Conservation (phyloP, 208 protist genomes). For the Leishmania major region DNA sequence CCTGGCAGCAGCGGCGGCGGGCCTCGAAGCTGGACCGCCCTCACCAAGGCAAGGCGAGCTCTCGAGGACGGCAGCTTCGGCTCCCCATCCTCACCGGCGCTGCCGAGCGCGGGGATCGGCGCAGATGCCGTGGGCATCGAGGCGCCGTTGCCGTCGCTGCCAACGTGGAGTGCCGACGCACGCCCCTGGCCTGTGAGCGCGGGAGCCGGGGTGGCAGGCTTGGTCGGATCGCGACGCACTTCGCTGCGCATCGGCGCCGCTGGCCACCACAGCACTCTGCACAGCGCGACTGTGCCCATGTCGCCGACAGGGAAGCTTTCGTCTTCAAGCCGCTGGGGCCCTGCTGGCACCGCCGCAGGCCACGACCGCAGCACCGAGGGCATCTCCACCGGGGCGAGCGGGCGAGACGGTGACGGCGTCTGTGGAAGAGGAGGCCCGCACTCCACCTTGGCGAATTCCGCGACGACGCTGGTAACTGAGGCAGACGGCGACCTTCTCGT, state of each 20-base stretch:
- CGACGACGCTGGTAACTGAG: constrained; percentile 24
- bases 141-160: not conserved
- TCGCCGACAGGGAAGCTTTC: not conserved
- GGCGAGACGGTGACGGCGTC: not conserved
- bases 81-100: constrained; percentile 4
- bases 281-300: not conserved
- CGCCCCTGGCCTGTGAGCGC: constrained; percentile 5
- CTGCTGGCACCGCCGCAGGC: not conserved
- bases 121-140: not conserved
- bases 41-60: constrained; percentile 5
- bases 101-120: not conserved
- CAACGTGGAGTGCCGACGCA: not conserved
- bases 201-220: not conserved
- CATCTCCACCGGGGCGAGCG: not conserved
- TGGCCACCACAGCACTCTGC: not conserved
- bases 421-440: not conserved
- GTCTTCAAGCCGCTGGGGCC: not conserved
- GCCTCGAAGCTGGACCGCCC: not conserved
- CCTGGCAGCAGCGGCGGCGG: constrained; percentile 6
- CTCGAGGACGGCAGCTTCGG: constrained; percentile 2
- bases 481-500: constrained; percentile 29
- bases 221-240: not conserved
- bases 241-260: not conserved
- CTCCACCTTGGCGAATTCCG: not conserved
- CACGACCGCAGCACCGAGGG: not conserved